Evolutionary conservation across 768 basidiomycete genomes (phyloP), one percentile per base, ranked within the genome.

Genomic region (Antrodiella citrinella): DNA sequence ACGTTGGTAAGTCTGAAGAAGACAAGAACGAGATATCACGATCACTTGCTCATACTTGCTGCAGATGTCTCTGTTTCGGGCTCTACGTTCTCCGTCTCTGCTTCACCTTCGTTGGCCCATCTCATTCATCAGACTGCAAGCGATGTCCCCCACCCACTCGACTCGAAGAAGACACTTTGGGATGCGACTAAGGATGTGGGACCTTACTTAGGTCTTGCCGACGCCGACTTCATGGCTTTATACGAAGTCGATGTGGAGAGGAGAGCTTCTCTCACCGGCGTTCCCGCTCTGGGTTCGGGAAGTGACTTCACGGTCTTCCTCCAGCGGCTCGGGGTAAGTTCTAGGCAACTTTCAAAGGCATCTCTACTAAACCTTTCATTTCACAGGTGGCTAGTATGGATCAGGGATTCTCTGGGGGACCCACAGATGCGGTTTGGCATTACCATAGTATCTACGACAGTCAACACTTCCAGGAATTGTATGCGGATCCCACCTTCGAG

Each of bases 231-330:
- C 43, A 39, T 74, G 46, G 58, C 59, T 9, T 63, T 69, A 48
- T 74, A 76, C 57, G 62, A 71, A 19, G 59, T 66, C 19, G 59
- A 66, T 10, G 63, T 73, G 54, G 51, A n/a, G 42, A 35, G 44
- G 26, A 52, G 25, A 26, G 54, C 63, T 3, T 62, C 63, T 23
- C 61, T 68, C 22, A 62, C 68, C 9, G 76, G 74, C 18, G 65
- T 92, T 26, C 35, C 39, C 0, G 76, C 87, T 13, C 68, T 92
- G n/a, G 91, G 91, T 38, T 87, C 84, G 47, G 91, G 91, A 21
- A 91, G 88, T 51, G 95, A 97, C 65, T 97, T 76, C 57, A 96
- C 94, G 0, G 85, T 91, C 9, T 96, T 97, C 70, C 67, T 98
- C 58, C 91, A 97, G 64, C 74, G 82, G 40, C 72, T 81, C 47